Conservation (phyloP, 495 filamentous ascomycete genomes). For the Cercophora sp. region DNA sequence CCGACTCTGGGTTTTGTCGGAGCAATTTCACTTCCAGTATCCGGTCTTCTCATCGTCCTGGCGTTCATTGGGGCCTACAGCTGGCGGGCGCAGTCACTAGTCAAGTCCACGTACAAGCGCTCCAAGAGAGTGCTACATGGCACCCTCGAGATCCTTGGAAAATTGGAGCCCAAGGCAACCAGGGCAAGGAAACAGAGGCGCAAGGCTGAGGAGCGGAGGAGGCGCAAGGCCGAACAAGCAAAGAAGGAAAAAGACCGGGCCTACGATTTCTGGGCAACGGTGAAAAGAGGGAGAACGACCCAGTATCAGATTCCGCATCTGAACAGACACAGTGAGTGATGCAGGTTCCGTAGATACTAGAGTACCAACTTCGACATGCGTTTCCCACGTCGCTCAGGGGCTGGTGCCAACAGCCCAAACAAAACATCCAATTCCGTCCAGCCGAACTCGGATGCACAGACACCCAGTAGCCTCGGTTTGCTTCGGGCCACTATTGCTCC, state of each 20-base stretch:
- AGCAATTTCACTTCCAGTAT: constrained; percentile 39
- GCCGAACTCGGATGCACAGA: background rate
- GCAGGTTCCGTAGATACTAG: background rate
- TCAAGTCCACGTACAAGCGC: constrained; percentile 25
- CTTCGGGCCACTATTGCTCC: constrained; percentile 19
- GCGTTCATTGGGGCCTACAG: constrained; percentile 43
- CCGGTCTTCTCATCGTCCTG: constrained; percentile 32
- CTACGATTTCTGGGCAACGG: constrained; percentile 44
- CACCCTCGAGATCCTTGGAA: constrained; percentile 16
- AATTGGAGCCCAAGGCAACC: constrained; percentile 26
- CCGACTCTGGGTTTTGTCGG: constrained; percentile 35
- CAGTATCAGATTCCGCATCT: constrained; percentile 41
- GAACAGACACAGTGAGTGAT: constrained; percentile 26
- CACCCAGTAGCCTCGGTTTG: constrained; percentile 15
- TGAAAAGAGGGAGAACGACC: constrained; percentile 29
- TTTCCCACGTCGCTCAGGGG: too few relatives aligned
- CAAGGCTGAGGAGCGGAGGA: constrained; percentile 16
- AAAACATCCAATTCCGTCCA: too few relatives aligned
- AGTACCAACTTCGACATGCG: background rate
- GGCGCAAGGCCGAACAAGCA: background rate
- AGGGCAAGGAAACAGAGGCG: constrained; percentile 23
- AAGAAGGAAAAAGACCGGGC: constrained; percentile 32
- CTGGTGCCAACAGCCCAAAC: too few relatives aligned
- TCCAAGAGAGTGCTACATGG: constrained; percentile 11
- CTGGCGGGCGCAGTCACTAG: constrained; percentile 29